These are phyloP conservation scores for Rhodamnia argentea DNA, from an alignment of 345 rosid species.

Conservation along the genomic window DNA sequence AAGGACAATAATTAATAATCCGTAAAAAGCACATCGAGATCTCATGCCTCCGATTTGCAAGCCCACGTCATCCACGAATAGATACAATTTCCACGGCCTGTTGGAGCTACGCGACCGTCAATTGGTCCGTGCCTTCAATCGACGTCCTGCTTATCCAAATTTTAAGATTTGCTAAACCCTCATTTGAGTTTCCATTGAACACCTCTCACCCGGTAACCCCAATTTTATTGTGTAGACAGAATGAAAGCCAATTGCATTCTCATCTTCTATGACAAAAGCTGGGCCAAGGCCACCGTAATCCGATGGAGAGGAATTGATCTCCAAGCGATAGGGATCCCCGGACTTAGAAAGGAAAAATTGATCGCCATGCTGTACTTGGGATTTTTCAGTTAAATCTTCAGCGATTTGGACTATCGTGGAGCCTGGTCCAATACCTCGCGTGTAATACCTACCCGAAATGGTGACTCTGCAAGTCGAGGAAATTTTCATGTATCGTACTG, in stretches of 20 bases:
- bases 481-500: background rate
- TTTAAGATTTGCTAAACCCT: background rate
- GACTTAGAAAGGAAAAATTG: background rate
- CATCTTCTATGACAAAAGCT: background rate
- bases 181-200: background rate
- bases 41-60: accelerated
- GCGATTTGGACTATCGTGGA: background rate
- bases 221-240: background rate
- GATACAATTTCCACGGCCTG: background rate
- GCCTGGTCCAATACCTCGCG: background rate
- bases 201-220: background rate
- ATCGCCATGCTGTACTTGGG: background rate
- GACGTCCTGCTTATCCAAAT: background rate
- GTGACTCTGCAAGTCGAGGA: background rate
- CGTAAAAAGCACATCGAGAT: background rate
- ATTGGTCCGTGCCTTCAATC: background rate
- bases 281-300: background rate
- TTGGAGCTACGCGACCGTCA: background rate
- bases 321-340: background rate
- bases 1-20: background rate
- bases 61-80: background rate
- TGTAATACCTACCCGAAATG: background rate
- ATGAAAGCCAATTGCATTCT: too few species aligned
- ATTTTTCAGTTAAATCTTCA: background rate
- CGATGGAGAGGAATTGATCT: background rate